These are phyloP conservation scores for Penicillium sp. DNA, from an alignment of 2,329 filamentous ascomycete species.

Conservation along the genomic window DNA sequence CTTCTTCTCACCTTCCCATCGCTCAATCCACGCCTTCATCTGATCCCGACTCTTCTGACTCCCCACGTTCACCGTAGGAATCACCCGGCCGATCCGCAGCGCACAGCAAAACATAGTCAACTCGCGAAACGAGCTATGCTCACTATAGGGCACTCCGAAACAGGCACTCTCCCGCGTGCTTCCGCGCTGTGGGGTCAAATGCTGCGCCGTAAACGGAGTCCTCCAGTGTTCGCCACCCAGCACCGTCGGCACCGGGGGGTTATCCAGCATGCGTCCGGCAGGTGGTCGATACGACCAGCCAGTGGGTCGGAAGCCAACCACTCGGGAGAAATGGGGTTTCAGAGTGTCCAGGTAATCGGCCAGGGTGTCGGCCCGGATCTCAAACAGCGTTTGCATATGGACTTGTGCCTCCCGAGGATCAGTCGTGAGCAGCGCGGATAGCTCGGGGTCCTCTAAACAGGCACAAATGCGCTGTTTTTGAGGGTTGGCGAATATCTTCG, in stretches of 20 bases:
- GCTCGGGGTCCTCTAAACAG: conserved; percentile 83
- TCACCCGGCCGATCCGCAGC: conserved; percentile 82
- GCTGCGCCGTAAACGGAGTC: conserved; percentile 70
- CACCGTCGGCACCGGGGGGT: conserved; percentile 68
- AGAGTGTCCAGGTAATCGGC: conserved; percentile 84
- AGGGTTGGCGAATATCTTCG: conserved; percentile 87
- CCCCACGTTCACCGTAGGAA: conserved; percentile 91
- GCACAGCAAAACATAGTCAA: conserved; percentile 91
- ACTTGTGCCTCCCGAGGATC: conserved; percentile 87
- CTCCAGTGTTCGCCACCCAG: conserved; percentile 76
- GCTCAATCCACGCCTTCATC: conserved; percentile 71
- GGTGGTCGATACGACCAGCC: conserved; percentile 92
- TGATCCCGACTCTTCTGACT: conserved; percentile 66
- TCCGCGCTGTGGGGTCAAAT: conserved; percentile 81
- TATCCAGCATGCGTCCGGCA: conserved; percentile 65
- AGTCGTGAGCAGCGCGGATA: conserved; percentile 76
- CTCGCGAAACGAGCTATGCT: conserved; percentile 94
- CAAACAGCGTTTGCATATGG: conserved; percentile 96
- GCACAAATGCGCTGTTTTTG: conserved; percentile 83
- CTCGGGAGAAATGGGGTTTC: conserved; percentile 79
- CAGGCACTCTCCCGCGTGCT: conserved; percentile 82
- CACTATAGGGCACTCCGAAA: conserved; percentile 93
- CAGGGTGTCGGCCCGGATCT: conserved; percentile 87
- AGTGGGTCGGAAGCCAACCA: conserved; percentile 89
- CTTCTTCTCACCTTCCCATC: conserved; percentile 67